Base-by-base conservation (phyloP, 345 rosid species). In the Brassica rapa region DNA sequence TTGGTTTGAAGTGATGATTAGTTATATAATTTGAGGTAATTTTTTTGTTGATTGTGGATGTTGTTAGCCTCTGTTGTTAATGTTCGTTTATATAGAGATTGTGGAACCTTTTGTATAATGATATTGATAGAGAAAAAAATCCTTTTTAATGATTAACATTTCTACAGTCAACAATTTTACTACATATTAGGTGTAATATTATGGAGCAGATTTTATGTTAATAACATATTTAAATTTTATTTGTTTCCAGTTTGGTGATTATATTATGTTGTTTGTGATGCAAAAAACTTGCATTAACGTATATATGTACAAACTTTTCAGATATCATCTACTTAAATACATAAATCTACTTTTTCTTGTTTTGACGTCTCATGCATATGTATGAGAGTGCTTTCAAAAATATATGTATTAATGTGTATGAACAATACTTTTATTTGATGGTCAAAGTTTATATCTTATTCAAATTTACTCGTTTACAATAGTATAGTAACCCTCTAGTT, bases 41-140 rank as follows among this genome's bases (percentile, higher is more conserved):
- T 8, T 57, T 23, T 67, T 41, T 41, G 61, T 12, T 41, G 9
- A 8, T 68, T 10, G 12, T 68, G 79, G 46, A 67, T 68, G 3
- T 14, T 67, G 27, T 14, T 23, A 3, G 55, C 16, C 6, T 71
- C 43, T 25, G 14, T 56, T 65, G 67, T 21, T 12, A 55, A 19
- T 19, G 56, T 41, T 64, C 53, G 81, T 66, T 78, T 78, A 56
- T 65, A 56, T 65, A 78, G 32, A 7, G 37, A 37, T 21, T 55
- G 1, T 71, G 11, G 21, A 66, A 11, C 21, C 12, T n/a, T n/a
- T 37, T 55, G 56, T n/a, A 53, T 53, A 53, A 53, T 53, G 7
- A 16, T 53, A 53, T 53, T 53, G 24, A 16, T 24, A 53, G 23
- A 53, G 30, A 53, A 53, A 53, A 35, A 15, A 16, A 53, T 15